Evolutionary conservation across 805 yeast species (phyloP).

Genomic region (Nakazawaea wickerhamii): DNA sequence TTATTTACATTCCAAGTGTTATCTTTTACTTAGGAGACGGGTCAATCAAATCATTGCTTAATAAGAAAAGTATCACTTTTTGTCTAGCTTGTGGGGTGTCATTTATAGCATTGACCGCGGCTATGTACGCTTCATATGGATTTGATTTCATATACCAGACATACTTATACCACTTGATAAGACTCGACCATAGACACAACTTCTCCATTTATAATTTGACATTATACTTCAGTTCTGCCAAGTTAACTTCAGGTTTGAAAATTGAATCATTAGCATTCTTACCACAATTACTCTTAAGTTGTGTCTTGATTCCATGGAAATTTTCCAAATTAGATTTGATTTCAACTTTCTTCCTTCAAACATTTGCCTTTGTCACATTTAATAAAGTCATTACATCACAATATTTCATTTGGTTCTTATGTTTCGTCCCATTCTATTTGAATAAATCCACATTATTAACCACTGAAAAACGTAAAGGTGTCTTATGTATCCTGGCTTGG

Average conservation of each 20-base stretch:
- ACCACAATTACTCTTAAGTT: conserved; percentile 70
- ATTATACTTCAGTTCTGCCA: conserved; percentile 55
- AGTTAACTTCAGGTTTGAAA: conserved; percentile 12
- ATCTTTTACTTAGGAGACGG: conserved; percentile 36
- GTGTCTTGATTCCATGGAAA: conserved; percentile 50
- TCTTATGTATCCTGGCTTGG: conserved; percentile 52
- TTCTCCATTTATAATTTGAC: conserved; percentile 81
- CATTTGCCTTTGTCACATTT: conserved; percentile 70
- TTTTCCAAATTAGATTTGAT: conserved; percentile 38
- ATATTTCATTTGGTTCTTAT: conserved; percentile 91
- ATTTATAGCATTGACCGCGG: conserved; percentile 39
- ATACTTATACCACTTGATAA: conserved; percentile 72
- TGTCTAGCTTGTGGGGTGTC: conserved; percentile 35
- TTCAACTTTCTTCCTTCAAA: conserved; percentile 65
- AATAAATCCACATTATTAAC: conserved; percentile 36
- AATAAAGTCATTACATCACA: conserved; percentile 90
- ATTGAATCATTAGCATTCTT: conserved; percentile 58
- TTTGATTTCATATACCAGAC: conserved; percentile 70
- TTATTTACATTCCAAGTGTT: conserved; percentile 78
- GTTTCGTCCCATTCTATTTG: conserved; percentile 72
- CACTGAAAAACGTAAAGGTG: conserved; percentile 30
- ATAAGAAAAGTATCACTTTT: conserved; percentile 36
- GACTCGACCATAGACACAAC: conserved; percentile 93
- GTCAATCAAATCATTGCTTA: conserved; percentile 30
- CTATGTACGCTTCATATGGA: conserved; percentile 72